A percentile compares a stretch with the other conserved stretches of the same genome.
phyloP scores from a whole-genome alignment of 2,329 filamentous ascomycete genomes.

The Fusarium metavorans region DNA sequence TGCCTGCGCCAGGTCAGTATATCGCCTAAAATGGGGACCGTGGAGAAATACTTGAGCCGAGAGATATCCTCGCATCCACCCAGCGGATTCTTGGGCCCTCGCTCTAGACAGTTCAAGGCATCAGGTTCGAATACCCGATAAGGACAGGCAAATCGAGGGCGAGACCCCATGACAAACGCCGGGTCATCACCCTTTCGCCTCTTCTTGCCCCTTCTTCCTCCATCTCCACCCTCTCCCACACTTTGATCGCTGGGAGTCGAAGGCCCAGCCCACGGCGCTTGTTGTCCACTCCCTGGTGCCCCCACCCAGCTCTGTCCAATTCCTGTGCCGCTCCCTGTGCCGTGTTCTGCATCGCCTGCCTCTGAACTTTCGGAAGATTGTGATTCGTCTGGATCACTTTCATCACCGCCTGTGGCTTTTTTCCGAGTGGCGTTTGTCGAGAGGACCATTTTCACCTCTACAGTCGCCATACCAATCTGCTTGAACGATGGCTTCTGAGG shows the following conservation, averaged over 20 bases:
- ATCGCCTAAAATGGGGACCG: too few relatives aligned
- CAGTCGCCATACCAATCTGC: neutral
- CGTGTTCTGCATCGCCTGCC: neutral
- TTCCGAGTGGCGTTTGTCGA: neutral
- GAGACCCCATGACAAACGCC: neutral
- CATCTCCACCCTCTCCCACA: neutral
- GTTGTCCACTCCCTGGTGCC: neutral
- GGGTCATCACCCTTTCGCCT: neutral
- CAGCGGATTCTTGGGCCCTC: neutral
- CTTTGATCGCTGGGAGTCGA: neutral
- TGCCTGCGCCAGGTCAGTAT: neutral
- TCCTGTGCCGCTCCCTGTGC: neutral
- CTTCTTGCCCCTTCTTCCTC: neutral
- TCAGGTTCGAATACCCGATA: neutral
- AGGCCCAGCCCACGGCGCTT: neutral
- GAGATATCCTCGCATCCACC: neutral
- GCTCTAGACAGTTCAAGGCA: neutral
- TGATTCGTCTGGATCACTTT: neutral
- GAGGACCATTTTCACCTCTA: conserved; percentile 2
- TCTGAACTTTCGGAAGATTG: neutral
- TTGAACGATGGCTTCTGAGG: neutral
- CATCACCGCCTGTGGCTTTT: neutral
- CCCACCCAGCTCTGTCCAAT: neutral
- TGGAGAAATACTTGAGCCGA: neutral
- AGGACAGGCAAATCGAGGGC: neutral